Percentiles rank a stretch among this genome's conserved stretches.
Evolutionary conservation across 2,329 filamentous ascomycete genomes (phyloP).

Genomic region (Microsporum audouinii): DNA sequence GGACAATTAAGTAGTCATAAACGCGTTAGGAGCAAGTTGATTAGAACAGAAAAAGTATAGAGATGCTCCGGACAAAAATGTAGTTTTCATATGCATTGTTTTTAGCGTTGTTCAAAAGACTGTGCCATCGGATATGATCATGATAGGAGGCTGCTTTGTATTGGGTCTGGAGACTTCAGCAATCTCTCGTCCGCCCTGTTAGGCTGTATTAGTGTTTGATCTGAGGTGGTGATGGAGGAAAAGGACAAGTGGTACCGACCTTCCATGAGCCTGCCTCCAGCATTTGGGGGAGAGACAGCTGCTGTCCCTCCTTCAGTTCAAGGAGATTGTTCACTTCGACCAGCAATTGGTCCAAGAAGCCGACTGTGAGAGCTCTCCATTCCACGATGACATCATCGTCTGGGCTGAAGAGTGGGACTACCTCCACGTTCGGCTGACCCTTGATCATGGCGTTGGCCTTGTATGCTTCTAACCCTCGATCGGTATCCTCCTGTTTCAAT

Average conservation of each 20-base stretch:
- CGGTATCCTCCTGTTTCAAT: slow-evolving; percentile 57
- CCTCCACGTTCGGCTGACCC: slow-evolving; percentile 59
- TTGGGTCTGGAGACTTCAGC: slow-evolving; percentile 92
- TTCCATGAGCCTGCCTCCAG: slow-evolving; percentile 97
- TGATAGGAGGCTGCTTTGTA: slow-evolving; percentile 90
- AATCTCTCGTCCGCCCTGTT: slow-evolving; percentile 78
- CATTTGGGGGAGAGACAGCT: slow-evolving; percentile 71
- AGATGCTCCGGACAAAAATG: neutral
- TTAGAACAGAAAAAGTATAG: neutral
- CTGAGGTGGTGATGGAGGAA: neutral
- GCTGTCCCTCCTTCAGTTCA: slow-evolving; percentile 56
- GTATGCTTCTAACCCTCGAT: slow-evolving; percentile 60
- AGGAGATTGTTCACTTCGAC: slow-evolving; percentile 58
- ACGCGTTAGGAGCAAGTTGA: neutral
- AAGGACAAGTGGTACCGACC: slow-evolving; percentile 43
- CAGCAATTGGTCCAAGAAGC: slow-evolving; percentile 60
- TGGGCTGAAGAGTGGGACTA: slow-evolving; percentile 60
- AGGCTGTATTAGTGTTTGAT: neutral
- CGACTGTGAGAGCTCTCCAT: slow-evolving; percentile 65
- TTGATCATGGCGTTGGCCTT: slow-evolving; percentile 59
- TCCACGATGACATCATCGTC: slow-evolving; percentile 71
- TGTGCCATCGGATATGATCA: slow-evolving; percentile 92
- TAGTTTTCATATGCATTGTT: neutral
- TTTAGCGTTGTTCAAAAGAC: slow-evolving; percentile 53
- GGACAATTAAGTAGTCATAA: neutral